Evolutionary conservation across 352 stramenopile genomes (phyloP).

Genomic region (Phytophthora pistaciae): DNA sequence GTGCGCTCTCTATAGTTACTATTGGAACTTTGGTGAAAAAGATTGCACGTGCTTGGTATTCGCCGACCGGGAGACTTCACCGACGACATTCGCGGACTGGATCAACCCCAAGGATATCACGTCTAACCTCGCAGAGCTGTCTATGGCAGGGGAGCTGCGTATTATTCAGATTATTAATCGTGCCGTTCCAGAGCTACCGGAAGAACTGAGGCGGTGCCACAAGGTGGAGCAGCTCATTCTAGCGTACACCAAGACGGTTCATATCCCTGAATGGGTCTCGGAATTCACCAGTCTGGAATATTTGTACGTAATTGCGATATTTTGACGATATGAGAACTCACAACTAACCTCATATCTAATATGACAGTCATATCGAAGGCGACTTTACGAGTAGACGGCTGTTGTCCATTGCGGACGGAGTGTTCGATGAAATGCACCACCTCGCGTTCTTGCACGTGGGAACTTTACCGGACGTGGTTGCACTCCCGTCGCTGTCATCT

Average conservation of each 20-base stretch:
- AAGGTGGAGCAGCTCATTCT: slow-evolving; percentile 45
- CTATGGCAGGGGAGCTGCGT: slow-evolving; percentile 42
- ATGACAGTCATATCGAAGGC: slow-evolving; percentile 40
- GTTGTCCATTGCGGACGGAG: slow-evolving; percentile 28
- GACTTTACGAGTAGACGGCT: slow-evolving; percentile 44
- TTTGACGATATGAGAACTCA: not conserved
- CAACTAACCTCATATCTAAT: not conserved
- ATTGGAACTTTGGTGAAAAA: slow-evolving; percentile 41
- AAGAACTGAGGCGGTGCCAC: slow-evolving; percentile 40
- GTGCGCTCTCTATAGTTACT: slow-evolving; percentile 55
- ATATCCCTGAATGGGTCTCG: slow-evolving; percentile 34
- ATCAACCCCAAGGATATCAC: slow-evolving; percentile 41
- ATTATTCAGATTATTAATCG: slow-evolving; percentile 63
- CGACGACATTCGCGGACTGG: slow-evolving; percentile 47
- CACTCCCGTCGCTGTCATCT: slow-evolving; percentile 42
- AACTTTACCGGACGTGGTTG: slow-evolving; percentile 36
- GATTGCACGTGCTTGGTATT: slow-evolving; percentile 54
- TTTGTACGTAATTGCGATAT: slow-evolving; percentile 31
- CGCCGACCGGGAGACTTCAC: slow-evolving; percentile 38
- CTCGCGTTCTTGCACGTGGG: slow-evolving; percentile 55
- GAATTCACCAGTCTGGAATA: slow-evolving; percentile 45
- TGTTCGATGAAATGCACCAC: slow-evolving; percentile 47
- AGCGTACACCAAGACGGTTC: slow-evolving; percentile 42
- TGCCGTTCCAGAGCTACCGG: slow-evolving; percentile 40
- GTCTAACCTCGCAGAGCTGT: slow-evolving; percentile 31